Conservation (phyloP, 2,329 filamentous ascomycete species). For the Fusarium fracticaudum region DNA sequence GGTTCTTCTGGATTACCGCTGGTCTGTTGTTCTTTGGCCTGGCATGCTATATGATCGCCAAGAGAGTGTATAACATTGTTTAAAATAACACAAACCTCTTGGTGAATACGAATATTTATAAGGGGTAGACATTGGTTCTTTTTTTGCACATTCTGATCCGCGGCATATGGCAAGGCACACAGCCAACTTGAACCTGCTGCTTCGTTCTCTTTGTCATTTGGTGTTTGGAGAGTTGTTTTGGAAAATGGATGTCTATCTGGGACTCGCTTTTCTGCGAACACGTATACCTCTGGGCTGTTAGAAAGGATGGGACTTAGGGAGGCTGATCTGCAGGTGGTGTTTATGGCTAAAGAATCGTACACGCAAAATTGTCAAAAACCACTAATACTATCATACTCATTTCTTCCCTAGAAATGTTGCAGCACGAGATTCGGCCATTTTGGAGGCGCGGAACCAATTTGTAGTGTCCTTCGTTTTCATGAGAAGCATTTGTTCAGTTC, state of each 20-base stretch:
- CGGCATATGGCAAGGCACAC: conserved; percentile 1
- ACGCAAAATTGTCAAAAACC: conserved; percentile 12
- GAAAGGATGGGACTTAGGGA: conserved; percentile 5
- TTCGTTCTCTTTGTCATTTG: conserved; percentile 3
- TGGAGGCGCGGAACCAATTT: background rate
- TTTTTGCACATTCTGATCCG: background rate
- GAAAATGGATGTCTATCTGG: background rate
- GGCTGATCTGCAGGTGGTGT: background rate
- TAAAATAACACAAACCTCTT: conserved; percentile 47
- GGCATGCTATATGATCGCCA: conserved; percentile 82
- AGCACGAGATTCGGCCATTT: background rate
- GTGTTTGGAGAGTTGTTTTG: background rate
- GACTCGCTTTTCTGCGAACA: conserved; percentile 9
- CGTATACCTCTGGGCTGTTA: conserved; percentile 6
- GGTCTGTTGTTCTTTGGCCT: conserved; percentile 82
- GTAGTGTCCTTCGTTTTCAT: background rate
- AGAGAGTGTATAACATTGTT: conserved; percentile 84
- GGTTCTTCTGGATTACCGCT: conserved; percentile 80
- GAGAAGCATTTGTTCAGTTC: background rate
- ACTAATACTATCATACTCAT: background rate
- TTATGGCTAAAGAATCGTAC: background rate
- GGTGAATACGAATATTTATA: background rate
- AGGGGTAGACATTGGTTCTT: background rate
- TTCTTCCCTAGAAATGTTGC: background rate
- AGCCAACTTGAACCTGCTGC: conserved; percentile 15